Base-by-base conservation (phyloP, 1,284 basidiomycete genomes). In the Heterobasidion occidentale region DNA sequence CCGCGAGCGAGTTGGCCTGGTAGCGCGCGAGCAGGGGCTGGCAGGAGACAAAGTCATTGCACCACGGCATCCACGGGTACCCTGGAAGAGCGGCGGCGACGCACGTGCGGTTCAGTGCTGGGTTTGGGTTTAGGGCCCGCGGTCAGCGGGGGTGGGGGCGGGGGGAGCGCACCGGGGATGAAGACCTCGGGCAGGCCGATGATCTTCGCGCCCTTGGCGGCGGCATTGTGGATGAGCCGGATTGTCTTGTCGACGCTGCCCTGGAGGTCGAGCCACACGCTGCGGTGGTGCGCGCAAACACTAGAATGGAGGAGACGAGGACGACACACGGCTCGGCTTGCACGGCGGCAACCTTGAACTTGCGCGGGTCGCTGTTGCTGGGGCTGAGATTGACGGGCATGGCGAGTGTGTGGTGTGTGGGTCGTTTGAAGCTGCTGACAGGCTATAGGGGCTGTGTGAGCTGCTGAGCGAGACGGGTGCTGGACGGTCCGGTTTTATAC, bases 201-300 rank as follows among this genome's bases (percentile, higher is more conserved):
- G 36, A 52, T 36, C 51, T 52, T 52, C 7, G 35, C 36, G 34
- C 51, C 51, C 17, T 36, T 17, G 8, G 34, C 35, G 11, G 35
- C 35, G 34, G 51, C 51, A 7, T 52, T 36, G n/a, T 9, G n/a
- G 14, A 52, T 35, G 17, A 52, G 36, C 8, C 36, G 34, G 51
- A 52, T 52, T 1, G 51, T 52, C 51, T 52, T 52, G 8, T 52
- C 35, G 51, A 52, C 51, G 15, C 34, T n/a, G 51, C 35, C 51
- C 17, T 52, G 35, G 2, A 52, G 17, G 15, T 52, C 51, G 51
- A 52, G 36, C 51, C 51, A 52, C 4, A 27, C 27, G 27, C 27
- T 27, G n/a, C n/a, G n/a, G n/a, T n/a, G n/a, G n/a, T n/a, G n/a
- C n/a, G n/a, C n/a, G n/a, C n/a, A n/a, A n/a, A n/a, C n/a, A n/a